Evolutionary conservation across 331 rosid species (phyloP), one percentile per base, ranked within the genome.

Genomic region (Rhamnella rubrinervis): DNA sequence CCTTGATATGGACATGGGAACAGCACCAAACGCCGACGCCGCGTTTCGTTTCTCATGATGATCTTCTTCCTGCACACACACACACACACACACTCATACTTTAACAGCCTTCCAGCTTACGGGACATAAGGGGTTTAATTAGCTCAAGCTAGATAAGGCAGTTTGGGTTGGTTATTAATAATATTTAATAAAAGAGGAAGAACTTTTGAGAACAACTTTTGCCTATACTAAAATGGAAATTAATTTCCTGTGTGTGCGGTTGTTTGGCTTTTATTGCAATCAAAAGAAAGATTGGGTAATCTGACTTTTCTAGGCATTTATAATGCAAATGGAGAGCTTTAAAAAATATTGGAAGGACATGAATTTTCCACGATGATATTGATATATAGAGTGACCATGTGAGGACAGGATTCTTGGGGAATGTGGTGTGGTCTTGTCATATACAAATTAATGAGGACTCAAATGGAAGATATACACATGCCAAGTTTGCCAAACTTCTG

Each of bases 241-340:
- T 74, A 40, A 74, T 71, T 21, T 79, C 23, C 1, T 23, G 53
- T 40, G 39, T 61, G 80, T 13, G 61, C 25, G 5, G 74, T 19
- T 8, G 77, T 65, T 52, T 69, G 82, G 46, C 80, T 74, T 65
- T 73, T 74, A 15, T 23, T 23, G 23, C 23, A 23, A 23, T 23
- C 23, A 23, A 23, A 23, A 23, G 75, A 70, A 83, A 78, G 83
- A 83, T 80, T 3, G 83, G 87, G 51, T 76, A 4, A 74, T 53
- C 63, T 77, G 78, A n/a, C 35, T 31, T 31, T 11, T 0, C 35
- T 23, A 31, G 35, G 3, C 79, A 31, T 31, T 31, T 31, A 31
- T 4, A 31, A 31, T 3, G 35, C 35, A 31, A 31, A 31, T 31
- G 35, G 35, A 31, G 5, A 4, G 35, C 35, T 31, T 31, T 4